These are phyloP conservation scores for Glaciozyma martinii DNA, from an alignment of 768 basidiomycete species.

Conservation along the genomic window DNA sequence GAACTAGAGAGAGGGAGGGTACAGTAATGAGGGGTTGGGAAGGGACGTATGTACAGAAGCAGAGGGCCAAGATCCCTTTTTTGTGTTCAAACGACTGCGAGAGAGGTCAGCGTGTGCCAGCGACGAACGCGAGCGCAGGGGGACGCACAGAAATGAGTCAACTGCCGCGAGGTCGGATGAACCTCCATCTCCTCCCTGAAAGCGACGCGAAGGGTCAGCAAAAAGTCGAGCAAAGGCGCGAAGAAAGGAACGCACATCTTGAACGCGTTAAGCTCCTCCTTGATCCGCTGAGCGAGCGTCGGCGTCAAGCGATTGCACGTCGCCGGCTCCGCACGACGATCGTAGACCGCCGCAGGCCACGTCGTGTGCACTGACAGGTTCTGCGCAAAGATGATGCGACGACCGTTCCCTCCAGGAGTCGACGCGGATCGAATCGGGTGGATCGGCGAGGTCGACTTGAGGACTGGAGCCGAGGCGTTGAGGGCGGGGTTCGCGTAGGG, in stretches of 20 bases:
- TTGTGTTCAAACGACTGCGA: too few relatives aligned
- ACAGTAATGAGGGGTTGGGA: too few relatives aligned
- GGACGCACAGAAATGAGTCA: constrained; percentile 28
- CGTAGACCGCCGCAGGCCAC: constrained; percentile 84
- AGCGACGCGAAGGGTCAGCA: constrained; percentile 36
- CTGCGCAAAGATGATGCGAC: constrained; percentile 76
- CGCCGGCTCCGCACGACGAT: constrained; percentile 87
- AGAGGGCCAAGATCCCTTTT: too few relatives aligned
- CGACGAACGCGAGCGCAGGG: too few relatives aligned
- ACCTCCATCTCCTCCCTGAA: constrained; percentile 64
- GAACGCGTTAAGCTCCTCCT: constrained; percentile 95
- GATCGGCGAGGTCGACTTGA: constrained; percentile 39
- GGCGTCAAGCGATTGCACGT: constrained; percentile 96
- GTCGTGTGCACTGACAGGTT: constrained; percentile 94
- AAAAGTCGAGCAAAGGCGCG: too few relatives aligned
- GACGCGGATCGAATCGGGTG: constrained; percentile 61
- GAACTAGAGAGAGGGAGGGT: too few relatives aligned
- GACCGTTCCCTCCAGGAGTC: constrained; percentile 45
- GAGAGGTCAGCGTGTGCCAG: too few relatives aligned
- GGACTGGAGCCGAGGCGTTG: constrained; percentile 81
- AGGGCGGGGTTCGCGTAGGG: constrained; percentile 54
- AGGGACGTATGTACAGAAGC: too few relatives aligned
- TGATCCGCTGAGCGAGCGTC: constrained; percentile 87
- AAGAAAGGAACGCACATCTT: constrained; percentile 54
- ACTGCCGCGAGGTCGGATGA: constrained; percentile 50